Conservation (phyloP, 495 filamentous ascomycete genomes). For the Penicillium malachiteum region DNA sequence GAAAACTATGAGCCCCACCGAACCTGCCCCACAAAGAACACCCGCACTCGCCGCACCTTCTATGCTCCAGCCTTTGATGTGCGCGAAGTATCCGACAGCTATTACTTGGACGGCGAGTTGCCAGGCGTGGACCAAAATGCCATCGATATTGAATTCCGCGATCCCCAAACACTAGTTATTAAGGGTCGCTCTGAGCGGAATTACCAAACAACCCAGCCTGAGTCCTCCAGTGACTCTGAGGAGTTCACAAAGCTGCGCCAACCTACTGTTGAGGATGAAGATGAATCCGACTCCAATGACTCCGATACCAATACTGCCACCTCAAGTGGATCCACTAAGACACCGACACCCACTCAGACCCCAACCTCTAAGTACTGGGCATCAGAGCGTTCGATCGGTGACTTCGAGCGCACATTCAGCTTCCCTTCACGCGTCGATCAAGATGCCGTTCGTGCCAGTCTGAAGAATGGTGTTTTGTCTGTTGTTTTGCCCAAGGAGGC, state of each 20-base stretch:
- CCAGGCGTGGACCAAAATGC: slow-evolving; percentile 79
- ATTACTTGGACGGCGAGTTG: slow-evolving; percentile 85
- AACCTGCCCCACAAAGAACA: slow-evolving; percentile 17
- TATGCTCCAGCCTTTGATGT: slow-evolving; percentile 83
- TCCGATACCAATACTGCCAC: slow-evolving; percentile 14
- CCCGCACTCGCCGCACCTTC: slow-evolving; percentile 23
- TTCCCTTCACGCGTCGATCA: slow-evolving; percentile 77
- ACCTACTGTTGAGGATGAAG: slow-evolving; percentile 67
- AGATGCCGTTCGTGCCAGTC: slow-evolving; percentile 68
- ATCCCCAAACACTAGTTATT: slow-evolving; percentile 72
- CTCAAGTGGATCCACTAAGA: slow-evolving; percentile 7
- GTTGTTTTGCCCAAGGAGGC: slow-evolving; percentile 7
- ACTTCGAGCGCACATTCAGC: slow-evolving; percentile 75
- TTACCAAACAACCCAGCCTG: slow-evolving; percentile 39
- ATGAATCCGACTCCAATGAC: slow-evolving; percentile 35
- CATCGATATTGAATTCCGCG: slow-evolving; percentile 81
- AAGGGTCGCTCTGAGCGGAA: slow-evolving; percentile 64
- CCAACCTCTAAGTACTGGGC: slow-evolving; percentile 69
- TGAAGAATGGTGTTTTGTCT: slow-evolving; percentile 45
- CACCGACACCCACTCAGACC: slow-evolving; percentile 19
- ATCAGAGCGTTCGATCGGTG: slow-evolving; percentile 74
- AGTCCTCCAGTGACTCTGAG: neutral
- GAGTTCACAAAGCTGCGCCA: slow-evolving; percentile 26
- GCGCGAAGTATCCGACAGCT: slow-evolving; percentile 62
- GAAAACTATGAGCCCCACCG: slow-evolving; percentile 63